Conservation (phyloP, 805 yeast species). For the Wickerhamomyces tratensis region DNA sequence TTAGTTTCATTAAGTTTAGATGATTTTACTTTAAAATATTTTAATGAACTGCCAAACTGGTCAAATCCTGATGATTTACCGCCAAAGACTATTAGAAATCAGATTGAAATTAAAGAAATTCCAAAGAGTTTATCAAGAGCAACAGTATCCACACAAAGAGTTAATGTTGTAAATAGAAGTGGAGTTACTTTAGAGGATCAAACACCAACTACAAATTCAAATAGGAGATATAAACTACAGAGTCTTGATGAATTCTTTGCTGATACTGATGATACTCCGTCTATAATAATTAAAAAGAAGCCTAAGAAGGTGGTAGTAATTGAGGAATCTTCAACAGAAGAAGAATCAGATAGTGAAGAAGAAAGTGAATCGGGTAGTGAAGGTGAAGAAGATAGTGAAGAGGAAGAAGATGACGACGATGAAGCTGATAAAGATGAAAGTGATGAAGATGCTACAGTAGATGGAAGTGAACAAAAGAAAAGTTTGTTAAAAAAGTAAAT, state of each 20-base stretch:
- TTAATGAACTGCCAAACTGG: conserved; percentile 34
- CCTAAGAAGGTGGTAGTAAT: no score
- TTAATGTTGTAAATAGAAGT: conserved; percentile 6
- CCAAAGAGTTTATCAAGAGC: conserved; percentile 19
- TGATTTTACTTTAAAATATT: conserved; percentile 13
- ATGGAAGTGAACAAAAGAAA: no score
- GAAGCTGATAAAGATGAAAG: conserved; percentile 22
- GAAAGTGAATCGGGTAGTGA: conserved; percentile 19
- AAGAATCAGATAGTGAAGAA: conserved; percentile 15
- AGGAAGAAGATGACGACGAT: conserved; percentile 21
- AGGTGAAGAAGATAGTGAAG: conserved; percentile 21
- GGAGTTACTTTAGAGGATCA: neutral
- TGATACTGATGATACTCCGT: conserved; percentile 14
- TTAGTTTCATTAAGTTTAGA: conserved; percentile 14
- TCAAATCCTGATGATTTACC: conserved; percentile 22
- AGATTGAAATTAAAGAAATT: conserved; percentile 30
- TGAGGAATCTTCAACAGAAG: conserved; percentile 1
- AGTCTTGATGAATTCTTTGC: conserved; percentile 83
- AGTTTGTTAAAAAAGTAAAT: no score
- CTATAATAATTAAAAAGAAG: no score
- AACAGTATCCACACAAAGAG: conserved; percentile 17
- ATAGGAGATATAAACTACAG: conserved; percentile 48
- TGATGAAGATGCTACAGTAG: conserved; percentile 13
- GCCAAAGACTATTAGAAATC: conserved; percentile 25
- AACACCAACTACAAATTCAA: conserved; percentile 1